Evolutionary conservation across 371 early-diverging fungal genomes (phyloP).

Genomic region (Rhizopus stolonifer): DNA sequence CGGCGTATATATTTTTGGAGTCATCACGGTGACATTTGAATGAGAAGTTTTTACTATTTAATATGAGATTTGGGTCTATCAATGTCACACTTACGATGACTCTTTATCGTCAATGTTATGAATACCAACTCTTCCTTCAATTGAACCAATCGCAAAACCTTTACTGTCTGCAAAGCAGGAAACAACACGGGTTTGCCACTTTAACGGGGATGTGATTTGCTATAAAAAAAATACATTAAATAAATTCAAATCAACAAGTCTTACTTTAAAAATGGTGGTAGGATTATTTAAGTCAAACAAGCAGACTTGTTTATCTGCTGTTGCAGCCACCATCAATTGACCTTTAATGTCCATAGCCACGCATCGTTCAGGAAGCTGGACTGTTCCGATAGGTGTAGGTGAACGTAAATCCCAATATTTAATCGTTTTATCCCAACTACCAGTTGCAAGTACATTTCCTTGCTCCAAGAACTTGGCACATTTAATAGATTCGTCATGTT

Average conservation of each 20-base stretch:
- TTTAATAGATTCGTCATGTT: conserved; percentile 82
- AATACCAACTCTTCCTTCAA: conserved; percentile 93
- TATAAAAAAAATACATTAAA: conserved; percentile 8
- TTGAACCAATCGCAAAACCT: conserved; percentile 88
- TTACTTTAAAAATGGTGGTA: conserved; percentile 68
- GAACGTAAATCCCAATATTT: conserved; percentile 92
- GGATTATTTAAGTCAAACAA: conserved; percentile 83
- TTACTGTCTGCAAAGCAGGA: conserved; percentile 76
- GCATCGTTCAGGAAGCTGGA: conserved; percentile 81
- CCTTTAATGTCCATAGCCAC: conserved; percentile 82
- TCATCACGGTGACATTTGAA: conserved; percentile 95
- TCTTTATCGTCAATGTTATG: conserved; percentile 89
- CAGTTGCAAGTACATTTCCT: conserved; percentile 54
- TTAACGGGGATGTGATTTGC: conserved; percentile 75
- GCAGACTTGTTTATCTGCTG: conserved; percentile 61
- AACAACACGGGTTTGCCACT: conserved; percentile 84
- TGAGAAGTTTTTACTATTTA: conserved; percentile 73
- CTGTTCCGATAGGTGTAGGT: conserved; percentile 70
- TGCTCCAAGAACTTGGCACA: conserved; percentile 74
- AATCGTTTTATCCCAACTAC: conserved; percentile 96
- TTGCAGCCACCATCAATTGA: conserved; percentile 29
- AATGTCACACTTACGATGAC: conserved; percentile 49
- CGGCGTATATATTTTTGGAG: conserved; percentile 70
- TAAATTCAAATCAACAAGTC: background rate
- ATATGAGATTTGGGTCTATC: background rate